Base-by-base conservation (phyloP, 352 stramenopile species). In the Globisporangium nunn region DNA sequence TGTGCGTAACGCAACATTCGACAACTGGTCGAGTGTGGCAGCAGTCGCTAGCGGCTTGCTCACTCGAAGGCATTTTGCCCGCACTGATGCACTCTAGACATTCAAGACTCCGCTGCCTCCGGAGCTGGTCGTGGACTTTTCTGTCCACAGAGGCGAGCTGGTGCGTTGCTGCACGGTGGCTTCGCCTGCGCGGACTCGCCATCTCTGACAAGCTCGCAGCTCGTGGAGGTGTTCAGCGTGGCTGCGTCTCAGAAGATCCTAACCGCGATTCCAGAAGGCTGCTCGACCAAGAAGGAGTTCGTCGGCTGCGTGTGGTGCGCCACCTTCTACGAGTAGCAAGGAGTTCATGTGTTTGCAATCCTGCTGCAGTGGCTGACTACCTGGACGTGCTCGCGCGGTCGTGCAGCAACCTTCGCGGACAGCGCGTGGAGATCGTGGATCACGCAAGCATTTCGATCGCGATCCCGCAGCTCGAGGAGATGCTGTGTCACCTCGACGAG, bases 51-150 rank as follows among this genome's bases (percentile, higher is more conserved):
- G 29, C 23, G 23, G 23, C 23, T 23, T 23, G 23, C 17, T 28
- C 43, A 48, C 43, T 11, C 6, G n/a, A 28, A 23, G n/a, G 3
- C 4, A 6, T 30, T 31, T 1, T 6, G 23, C 41, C 2, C 15
- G 15, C 41, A 11, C 15, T 6, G 10, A 17, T 30, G 7, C 18
- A 15, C 28, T 31, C 2, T 18, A 88, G 78, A 76, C 68, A 15
- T 94, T 93, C 61, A 86, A 91, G 58, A 74, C 85, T 5, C 50
- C 69, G 40, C 66, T 94, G 23, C 82, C 82, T 8, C 71, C 71
- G 1, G 82, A 92, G 61, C 66, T 93, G 28, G 74, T 92, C 15
- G 74, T 94, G 28, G 85, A 94, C 40, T 91, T 93, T 54, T 94
- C 85, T 8, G 79, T 94, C 41, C 77, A 92, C 51, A 78, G 81